phyloP scores from a whole-genome alignment of 1,139 yeast species.

The Debaryomyces singareniensis region DNA sequence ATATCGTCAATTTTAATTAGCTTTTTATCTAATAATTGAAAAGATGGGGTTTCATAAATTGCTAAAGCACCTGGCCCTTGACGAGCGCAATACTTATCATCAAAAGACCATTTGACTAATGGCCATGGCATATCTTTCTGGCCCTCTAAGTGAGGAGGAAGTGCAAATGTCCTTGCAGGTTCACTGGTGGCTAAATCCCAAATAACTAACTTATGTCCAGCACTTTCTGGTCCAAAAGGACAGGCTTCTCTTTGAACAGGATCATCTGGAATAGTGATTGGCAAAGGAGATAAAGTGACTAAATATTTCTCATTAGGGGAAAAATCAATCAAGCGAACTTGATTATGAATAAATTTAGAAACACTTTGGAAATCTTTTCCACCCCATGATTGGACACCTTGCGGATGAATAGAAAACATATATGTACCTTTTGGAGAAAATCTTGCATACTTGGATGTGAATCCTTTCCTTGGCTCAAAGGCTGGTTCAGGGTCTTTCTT shows the following conservation, averaged over 20 bases:
- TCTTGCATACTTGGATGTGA: conserved; percentile 83
- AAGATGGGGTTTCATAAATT: conserved; percentile 70
- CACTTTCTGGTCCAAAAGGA: conserved; percentile 85
- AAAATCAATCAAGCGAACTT: conserved; percentile 83
- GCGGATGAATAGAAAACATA: conserved; percentile 83
- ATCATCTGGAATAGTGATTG: conserved; percentile 67
- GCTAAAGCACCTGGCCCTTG: conserved; percentile 91
- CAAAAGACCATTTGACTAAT: conserved; percentile 90
- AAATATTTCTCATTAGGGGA: conserved; percentile 89
- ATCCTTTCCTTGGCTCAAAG: conserved; percentile 71
- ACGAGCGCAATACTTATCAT: conserved; percentile 93
- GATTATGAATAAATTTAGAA: conserved; percentile 80
- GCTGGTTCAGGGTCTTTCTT: conserved; percentile 70
- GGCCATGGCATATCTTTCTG: conserved; percentile 91
- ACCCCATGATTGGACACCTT: conserved; percentile 97
- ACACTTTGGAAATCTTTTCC: conserved; percentile 73
- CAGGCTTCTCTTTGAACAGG: conserved; percentile 57
- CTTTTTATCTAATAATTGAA: conserved; percentile 76
- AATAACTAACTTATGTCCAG: conserved; percentile 89
- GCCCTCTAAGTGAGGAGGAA: conserved; percentile 70
- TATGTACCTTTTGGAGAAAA: conserved; percentile 95
- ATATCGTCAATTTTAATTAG: conserved; percentile 79
- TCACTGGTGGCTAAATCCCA: conserved; percentile 88
- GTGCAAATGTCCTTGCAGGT: conserved; percentile 84
- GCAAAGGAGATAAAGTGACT: conserved; percentile 86